Evolutionary conservation across 495 filamentous ascomycete species (phyloP).

Genomic region (Neurospora sp.): DNA sequence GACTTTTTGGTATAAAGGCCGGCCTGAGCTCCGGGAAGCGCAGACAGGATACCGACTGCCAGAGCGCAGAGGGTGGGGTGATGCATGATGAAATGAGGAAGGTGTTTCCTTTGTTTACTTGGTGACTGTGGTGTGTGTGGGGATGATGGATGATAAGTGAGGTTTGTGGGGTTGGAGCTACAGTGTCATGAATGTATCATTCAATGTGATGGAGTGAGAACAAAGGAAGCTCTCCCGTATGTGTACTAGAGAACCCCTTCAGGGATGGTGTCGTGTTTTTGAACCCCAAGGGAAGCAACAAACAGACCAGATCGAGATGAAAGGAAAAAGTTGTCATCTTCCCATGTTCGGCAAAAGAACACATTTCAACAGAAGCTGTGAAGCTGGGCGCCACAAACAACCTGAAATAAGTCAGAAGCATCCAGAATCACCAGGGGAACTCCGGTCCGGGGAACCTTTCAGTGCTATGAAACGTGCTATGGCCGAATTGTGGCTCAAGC

Average conservation of each 20-base stretch:
- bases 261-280: background rate
- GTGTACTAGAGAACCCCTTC: background rate
- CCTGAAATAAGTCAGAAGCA: slow-evolving; percentile 7
- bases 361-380: slow-evolving; percentile 18
- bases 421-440: slow-evolving; percentile 8
- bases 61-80: slow-evolving; percentile 35
- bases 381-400: slow-evolving; percentile 11
- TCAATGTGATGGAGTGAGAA: background rate
- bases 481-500: slow-evolving; percentile 14
- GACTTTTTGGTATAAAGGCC: slow-evolving; percentile 79
- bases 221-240: slow-evolving; percentile 9
- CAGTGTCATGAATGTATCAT: background rate
- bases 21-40: slow-evolving; percentile 52
- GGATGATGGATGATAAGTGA: background rate
- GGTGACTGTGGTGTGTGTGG: background rate
- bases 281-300: background rate
- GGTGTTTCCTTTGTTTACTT: background rate
- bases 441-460: background rate
- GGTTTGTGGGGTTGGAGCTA: background rate
- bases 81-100: slow-evolving; percentile 26
- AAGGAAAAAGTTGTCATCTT: slow-evolving; percentile 27
- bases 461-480: slow-evolving; percentile 1
- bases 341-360: slow-evolving; percentile 31
- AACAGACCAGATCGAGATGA: background rate
- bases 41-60: slow-evolving; percentile 38